Evolutionary conservation across 2,329 filamentous ascomycete species (phyloP).

Genomic region (Sordariomycetes sp.): DNA sequence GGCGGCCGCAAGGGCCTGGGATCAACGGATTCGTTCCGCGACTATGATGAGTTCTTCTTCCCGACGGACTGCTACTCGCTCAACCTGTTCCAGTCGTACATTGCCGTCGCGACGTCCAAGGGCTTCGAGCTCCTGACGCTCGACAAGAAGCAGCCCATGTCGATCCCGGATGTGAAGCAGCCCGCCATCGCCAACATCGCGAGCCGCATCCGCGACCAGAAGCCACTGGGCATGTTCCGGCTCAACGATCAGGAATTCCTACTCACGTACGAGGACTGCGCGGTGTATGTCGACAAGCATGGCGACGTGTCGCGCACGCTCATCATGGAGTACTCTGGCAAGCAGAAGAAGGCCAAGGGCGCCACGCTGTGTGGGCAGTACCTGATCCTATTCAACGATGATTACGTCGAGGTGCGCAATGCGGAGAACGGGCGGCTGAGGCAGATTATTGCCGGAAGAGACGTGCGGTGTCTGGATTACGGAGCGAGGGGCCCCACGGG

Average conservation of each 20-base stretch:
- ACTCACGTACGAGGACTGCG: slow-evolving; percentile 88
- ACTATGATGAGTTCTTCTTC: slow-evolving; percentile 98
- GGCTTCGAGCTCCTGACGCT: slow-evolving; percentile 93
- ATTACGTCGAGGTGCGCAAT: slow-evolving; percentile 95
- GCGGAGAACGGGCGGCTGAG: slow-evolving; percentile 87
- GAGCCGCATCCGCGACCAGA: slow-evolving; percentile 66
- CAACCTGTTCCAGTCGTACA: slow-evolving; percentile 89
- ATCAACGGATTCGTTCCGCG: slow-evolving; percentile 87
- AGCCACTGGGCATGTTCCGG: slow-evolving; percentile 90
- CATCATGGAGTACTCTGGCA: slow-evolving; percentile 98
- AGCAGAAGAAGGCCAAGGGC: slow-evolving; percentile 59
- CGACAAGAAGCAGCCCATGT: slow-evolving; percentile 94
- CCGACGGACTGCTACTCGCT: slow-evolving; percentile 89
- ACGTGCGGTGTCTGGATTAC: slow-evolving; percentile 84
- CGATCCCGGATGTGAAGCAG: slow-evolving; percentile 73
- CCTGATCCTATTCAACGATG: slow-evolving; percentile 83
- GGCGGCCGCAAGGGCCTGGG: slow-evolving; percentile 42
- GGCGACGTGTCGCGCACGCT: slow-evolving; percentile 88
- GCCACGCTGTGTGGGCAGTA: slow-evolving; percentile 88
- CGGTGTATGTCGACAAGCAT: slow-evolving; percentile 96
- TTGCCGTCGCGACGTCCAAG: slow-evolving; percentile 80
- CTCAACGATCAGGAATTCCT: slow-evolving; percentile 87
- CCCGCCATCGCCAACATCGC: slow-evolving; percentile 77
- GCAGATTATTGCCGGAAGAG: slow-evolving; percentile 85
- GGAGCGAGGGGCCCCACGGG: slow-evolving; percentile 53